Conservation (phyloP, 2,329 filamentous ascomycete species). For the Salinomyces thailandicus region DNA sequence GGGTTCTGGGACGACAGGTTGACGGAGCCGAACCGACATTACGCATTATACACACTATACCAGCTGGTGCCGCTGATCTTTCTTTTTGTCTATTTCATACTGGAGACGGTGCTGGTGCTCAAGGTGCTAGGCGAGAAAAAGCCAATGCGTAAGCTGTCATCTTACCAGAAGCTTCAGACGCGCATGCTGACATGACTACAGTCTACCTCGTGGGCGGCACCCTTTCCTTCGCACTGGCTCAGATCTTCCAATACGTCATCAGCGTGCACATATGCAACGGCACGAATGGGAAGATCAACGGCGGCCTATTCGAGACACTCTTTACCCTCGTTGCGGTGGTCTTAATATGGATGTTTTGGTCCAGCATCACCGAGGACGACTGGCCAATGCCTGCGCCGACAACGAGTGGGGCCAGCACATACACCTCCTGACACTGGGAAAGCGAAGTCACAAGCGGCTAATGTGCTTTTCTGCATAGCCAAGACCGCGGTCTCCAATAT, state of each 20-base stretch:
- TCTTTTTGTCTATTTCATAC: conserved; percentile 72
- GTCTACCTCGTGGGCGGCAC: conserved; percentile 66
- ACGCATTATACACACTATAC: conserved; percentile 88
- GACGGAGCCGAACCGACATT: conserved; percentile 50
- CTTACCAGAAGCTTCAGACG: conserved; percentile 1
- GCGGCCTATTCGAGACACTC: conserved; percentile 81
- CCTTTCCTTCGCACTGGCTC: conserved; percentile 78
- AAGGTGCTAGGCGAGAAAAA: conserved; percentile 75
- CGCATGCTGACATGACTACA: conserved; percentile 24
- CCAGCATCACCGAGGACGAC: conserved; percentile 96
- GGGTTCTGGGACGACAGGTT: conserved; percentile 55
- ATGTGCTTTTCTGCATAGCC: not conserved
- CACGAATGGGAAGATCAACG: conserved; percentile 77
- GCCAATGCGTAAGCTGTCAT: conserved; percentile 60
- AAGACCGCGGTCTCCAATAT: not conserved
- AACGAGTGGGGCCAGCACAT: conserved; percentile 27
- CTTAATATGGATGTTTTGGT: conserved; percentile 91
- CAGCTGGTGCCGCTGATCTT: conserved; percentile 82
- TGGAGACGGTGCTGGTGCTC: conserved; percentile 76
- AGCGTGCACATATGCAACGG: conserved; percentile 84
- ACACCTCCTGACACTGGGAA: conserved; percentile 6
- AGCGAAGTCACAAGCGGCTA: not conserved
- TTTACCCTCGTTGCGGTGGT: conserved; percentile 81
- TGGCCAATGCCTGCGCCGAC: conserved; percentile 59
- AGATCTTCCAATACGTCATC: conserved; percentile 92